Evolutionary conservation across 352 stramenopile genomes (phyloP).

Genomic region (Pythium brassicae): DNA sequence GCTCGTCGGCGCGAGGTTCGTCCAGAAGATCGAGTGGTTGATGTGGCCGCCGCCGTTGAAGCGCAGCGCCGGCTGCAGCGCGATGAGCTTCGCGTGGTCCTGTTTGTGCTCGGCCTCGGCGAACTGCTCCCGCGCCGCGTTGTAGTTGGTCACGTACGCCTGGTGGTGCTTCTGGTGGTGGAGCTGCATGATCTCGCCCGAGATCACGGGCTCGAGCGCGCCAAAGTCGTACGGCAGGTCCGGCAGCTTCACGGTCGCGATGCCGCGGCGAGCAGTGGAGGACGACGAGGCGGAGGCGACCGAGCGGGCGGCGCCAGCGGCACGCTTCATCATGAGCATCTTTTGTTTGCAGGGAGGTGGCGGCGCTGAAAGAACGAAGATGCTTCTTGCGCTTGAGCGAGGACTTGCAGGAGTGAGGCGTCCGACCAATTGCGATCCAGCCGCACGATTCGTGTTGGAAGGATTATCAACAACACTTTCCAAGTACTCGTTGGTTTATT

Average conservation of each 20-base stretch:
- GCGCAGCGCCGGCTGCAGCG: slow-evolving; percentile 90
- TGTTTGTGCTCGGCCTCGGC: slow-evolving; percentile 81
- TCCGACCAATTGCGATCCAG: slow-evolving; percentile 1
- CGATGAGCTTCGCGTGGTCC: slow-evolving; percentile 91
- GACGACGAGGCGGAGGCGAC: not conserved
- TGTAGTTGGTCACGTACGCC: slow-evolving; percentile 96
- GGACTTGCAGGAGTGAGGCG: not conserved
- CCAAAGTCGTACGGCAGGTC: slow-evolving; percentile 87
- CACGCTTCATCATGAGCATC: not conserved
- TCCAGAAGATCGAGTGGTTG: slow-evolving; percentile 99
- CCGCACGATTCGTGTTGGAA: too few species aligned
- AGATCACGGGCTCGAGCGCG: slow-evolving; percentile 85
- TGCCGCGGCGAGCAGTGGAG: slow-evolving; percentile 26
- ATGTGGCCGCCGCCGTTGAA: slow-evolving; percentile 98
- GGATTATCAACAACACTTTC: too few species aligned
- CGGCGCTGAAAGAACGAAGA: not conserved
- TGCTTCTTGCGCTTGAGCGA: not conserved
- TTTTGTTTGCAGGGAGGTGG: not conserved
- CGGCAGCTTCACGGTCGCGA: slow-evolving; percentile 75
- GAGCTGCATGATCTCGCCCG: slow-evolving; percentile 89
- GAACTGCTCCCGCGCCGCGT: slow-evolving; percentile 91
- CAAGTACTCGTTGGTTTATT: too few species aligned
- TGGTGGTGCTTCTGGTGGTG: slow-evolving; percentile 98
- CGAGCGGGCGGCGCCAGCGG: not conserved
- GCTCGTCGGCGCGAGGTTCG: slow-evolving; percentile 88